phyloP scores from a whole-genome alignment of 2,329 filamentous ascomycete genomes.

The Fusarium sororula region DNA sequence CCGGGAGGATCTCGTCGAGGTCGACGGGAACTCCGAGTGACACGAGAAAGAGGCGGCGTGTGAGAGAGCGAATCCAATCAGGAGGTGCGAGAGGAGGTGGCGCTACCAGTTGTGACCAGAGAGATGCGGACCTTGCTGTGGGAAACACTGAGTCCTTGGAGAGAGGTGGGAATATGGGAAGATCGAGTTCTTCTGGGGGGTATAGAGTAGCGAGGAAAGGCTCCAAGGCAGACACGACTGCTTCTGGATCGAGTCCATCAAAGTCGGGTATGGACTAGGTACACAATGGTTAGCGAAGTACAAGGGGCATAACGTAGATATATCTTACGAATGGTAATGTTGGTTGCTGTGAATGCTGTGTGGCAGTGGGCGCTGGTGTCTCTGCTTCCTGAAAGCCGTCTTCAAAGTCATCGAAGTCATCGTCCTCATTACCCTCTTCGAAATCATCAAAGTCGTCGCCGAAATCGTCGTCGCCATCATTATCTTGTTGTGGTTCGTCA shows the following conservation, averaged over 20 bases:
- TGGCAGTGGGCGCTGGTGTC: conserved; percentile 42
- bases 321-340: conserved; percentile 57
- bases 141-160: conserved; percentile 75
- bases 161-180: conserved; percentile 60
- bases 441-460: conserved; percentile 71
- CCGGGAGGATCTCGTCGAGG: conserved; percentile 94
- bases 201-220: conserved; percentile 75
- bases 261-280: conserved; percentile 73
- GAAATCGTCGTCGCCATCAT: conserved; percentile 56
- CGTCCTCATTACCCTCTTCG: conserved; percentile 64
- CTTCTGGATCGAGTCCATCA: conserved; percentile 67
- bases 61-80: conserved; percentile 97
- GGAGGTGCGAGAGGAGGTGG: conserved; percentile 94
- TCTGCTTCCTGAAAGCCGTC: conserved; percentile 73
- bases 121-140: conserved; percentile 84
- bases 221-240: conserved; percentile 68
- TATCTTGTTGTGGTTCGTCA: conserved; percentile 9
- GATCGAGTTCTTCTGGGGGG: conserved; percentile 63
- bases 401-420: conserved; percentile 76
- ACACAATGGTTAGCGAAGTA: conserved; percentile 37
- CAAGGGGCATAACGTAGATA: neutral
- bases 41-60: conserved; percentile 92
- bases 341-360: conserved; percentile 47
- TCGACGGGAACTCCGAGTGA: conserved; percentile 96
- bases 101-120: conserved; percentile 96